These are phyloP conservation scores for Zoysia japonica DNA, from an alignment of 176 grass and related monocot species.

Conservation along the genomic window DNA sequence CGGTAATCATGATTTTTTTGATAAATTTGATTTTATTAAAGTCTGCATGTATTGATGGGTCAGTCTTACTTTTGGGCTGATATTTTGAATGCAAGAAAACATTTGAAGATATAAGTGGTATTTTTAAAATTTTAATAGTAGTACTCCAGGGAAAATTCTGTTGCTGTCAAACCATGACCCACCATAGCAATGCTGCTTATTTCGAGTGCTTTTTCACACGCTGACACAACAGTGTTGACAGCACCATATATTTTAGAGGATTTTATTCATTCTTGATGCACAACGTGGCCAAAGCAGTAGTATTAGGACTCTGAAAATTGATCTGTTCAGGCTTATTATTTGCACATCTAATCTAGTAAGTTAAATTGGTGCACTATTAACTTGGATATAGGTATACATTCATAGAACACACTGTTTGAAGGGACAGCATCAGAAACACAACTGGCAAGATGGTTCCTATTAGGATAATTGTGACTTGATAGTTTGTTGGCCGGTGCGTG, in stretches of 20 bases:
- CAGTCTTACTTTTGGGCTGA: neutral
- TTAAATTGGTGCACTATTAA: neutral
- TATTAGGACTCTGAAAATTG: neutral
- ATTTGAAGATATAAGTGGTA: neutral
- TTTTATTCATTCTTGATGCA: neutral
- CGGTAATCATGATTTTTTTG: neutral
- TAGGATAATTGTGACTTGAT: no score
- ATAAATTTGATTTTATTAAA: neutral
- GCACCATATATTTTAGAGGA: neutral
- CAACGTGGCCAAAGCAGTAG: neutral
- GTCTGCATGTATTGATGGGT: neutral
- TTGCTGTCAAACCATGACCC: neutral
- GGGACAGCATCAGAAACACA: neutral
- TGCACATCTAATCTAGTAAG: conserved; percentile 1
- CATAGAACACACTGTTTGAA: neutral
- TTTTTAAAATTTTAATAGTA: neutral
- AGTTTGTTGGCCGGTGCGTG: no score
- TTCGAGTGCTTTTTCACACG: neutral
- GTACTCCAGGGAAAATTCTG: neutral
- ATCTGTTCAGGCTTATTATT: neutral
- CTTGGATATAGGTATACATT: neutral
- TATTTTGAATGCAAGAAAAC: neutral
- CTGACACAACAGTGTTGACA: neutral
- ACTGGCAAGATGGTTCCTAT: neutral
- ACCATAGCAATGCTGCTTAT: neutral